Evolutionary conservation across 1,284 basidiomycete genomes (phyloP).

Genomic region (Trichosporon coremiiforme): DNA sequence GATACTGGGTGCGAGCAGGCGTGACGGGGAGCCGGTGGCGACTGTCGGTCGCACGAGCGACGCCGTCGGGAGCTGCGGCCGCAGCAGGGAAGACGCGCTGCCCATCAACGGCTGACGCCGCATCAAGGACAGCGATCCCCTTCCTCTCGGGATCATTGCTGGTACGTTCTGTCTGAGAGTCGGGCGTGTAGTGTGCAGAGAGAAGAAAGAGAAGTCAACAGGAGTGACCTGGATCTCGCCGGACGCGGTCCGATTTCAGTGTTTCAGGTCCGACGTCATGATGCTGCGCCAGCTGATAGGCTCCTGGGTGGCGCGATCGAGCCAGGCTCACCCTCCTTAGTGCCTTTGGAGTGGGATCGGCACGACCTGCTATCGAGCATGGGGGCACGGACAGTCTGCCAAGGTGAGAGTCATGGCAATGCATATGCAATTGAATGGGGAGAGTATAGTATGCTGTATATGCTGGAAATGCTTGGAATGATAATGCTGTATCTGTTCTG

Average conservation of each 20-base stretch:
- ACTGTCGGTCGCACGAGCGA: neutral
- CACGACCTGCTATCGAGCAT: neutral
- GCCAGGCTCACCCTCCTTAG: neutral
- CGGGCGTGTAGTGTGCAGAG: neutral
- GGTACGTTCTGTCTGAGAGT: neutral
- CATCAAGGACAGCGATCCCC: neutral
- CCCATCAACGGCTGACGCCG: conserved; percentile 7
- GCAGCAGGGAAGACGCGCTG: conserved; percentile 2
- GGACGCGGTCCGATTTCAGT: neutral
- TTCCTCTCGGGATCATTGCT: conserved; percentile 15
- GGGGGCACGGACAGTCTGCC: neutral
- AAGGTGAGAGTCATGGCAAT: conserved; percentile 11
- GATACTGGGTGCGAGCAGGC: neutral
- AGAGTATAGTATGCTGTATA: conserved; percentile 14
- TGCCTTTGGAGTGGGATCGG: neutral
- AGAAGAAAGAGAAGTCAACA: neutral
- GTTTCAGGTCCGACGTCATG: conserved; percentile 11
- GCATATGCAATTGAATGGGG: conserved; percentile 29
- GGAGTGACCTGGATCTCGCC: neutral
- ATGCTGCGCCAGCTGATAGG: conserved; percentile 2
- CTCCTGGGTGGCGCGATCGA: conserved; percentile 5
- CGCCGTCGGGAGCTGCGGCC: neutral
- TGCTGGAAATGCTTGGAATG: conserved; percentile 8
- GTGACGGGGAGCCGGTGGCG: conserved; percentile 4
- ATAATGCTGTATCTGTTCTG: conserved; percentile 8